phyloP scores from a whole-genome alignment of 1,139 yeast genomes.

The Hansenula anomala region DNA sequence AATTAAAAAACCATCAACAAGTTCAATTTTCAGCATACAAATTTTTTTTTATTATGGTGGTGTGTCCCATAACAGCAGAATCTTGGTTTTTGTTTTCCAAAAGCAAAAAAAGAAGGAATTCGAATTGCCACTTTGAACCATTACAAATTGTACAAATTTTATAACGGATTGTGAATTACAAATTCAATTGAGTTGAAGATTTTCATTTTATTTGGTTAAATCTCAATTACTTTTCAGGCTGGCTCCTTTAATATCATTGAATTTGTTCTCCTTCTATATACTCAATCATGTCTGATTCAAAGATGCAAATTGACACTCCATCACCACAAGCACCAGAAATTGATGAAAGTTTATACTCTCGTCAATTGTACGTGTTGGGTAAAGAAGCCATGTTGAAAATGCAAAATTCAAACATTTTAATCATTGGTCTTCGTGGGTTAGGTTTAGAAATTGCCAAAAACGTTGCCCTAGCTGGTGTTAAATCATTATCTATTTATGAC shows the following conservation, averaged over 20 bases:
- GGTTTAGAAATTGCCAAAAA: constrained; percentile 97
- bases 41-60: too few relatives aligned
- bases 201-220: too few relatives aligned
- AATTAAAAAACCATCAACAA: neutral
- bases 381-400: constrained; percentile 97
- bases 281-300: constrained; percentile 16
- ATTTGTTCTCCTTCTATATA: too few relatives aligned
- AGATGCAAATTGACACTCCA: constrained; percentile 22
- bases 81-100: too few relatives aligned
- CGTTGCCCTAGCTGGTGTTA: constrained; percentile 95
- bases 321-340: constrained; percentile 41
- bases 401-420: constrained; percentile 86
- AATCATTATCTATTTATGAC: constrained; percentile 83
- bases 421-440: constrained; percentile 84
- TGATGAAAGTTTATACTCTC: constrained; percentile 91
- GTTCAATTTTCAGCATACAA: neutral
- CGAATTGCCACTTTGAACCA: neutral
- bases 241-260: too few relatives aligned
- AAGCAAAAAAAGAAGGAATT: too few relatives aligned
- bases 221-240: too few relatives aligned
- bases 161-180: too few relatives aligned
- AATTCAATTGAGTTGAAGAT: too few relatives aligned
- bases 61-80: too few relatives aligned
- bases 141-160: too few relatives aligned
- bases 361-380: constrained; percentile 91